Evolutionary conservation across 257 asterid species (phyloP), one percentile per base, ranked within the genome.

Genomic region (Cordia subcordata): DNA sequence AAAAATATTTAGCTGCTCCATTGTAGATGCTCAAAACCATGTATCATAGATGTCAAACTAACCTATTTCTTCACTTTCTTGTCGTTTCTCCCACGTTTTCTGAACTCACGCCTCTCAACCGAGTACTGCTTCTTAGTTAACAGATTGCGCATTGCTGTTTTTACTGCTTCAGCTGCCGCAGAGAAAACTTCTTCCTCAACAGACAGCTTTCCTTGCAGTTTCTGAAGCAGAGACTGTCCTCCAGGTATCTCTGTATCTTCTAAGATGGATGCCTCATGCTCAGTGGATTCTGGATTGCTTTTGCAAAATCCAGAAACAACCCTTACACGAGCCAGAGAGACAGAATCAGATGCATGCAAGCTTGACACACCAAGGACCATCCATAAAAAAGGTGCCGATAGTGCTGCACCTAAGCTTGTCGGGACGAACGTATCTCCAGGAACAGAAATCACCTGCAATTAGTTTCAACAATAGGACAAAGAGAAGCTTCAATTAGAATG

Each of bases 361-460:
- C 49, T 75, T 11, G 96, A 88, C 9, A 79, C 87, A 0, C 96
- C 99, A 96, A 93, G 86, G 53, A 86, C 90, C 94, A 86, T 86
- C 99, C 97, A 93, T 63, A 89, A 73, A 12, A 80, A 58, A 14
- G 77, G 76, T 58, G 58, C 65, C 0, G 85, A 81, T 11, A 71
- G 58, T 65, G 86, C 42, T 0, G 86, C 70, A 38, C 85, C 85
- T 8, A 92, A 51, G 74, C 94, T 79, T 10, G 97, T 93, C 14
- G 97, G 99, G 44, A 89, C 71, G 68, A 78, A 86, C 8, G 81
- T 60, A 73, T 89, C 99, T 64, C 82, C 92, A 38, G 64, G 55
- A 15, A 81, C 56, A 13, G 68, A 62, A 55, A 93, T 66, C 65
- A 86, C 87, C 99, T 93, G 81, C 55, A 58, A 52, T 44, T 55